phyloP scores from a whole-genome alignment of 1,284 basidiomycete species.

The Ganoderma sp. region DNA sequence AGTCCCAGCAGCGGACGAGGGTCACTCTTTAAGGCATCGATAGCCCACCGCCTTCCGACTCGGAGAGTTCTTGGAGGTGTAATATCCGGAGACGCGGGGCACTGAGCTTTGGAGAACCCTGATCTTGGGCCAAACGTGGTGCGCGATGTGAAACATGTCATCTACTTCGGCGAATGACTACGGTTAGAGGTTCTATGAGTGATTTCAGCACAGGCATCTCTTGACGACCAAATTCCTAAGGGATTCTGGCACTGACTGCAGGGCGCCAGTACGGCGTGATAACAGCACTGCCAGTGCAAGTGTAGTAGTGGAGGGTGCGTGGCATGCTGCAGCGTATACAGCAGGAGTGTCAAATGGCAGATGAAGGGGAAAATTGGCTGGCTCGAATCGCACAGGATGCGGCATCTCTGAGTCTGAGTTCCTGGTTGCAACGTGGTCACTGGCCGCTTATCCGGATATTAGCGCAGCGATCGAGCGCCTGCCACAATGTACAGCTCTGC shows the following conservation, averaged over 20 bases:
- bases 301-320: background rate
- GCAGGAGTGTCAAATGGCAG: background rate
- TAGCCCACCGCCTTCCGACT: background rate
- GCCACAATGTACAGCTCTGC: no score
- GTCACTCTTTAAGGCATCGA: background rate
- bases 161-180: background rate
- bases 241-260: background rate
- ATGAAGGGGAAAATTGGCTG: background rate
- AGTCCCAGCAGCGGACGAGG: background rate
- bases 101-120: background rate
- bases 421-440: background rate
- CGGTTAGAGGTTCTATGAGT: background rate
- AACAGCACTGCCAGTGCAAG: background rate
- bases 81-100: slow-evolving; percentile 6
- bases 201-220: background rate
- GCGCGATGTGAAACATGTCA: background rate
- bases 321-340: background rate
- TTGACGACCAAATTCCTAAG: background rate
- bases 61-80: background rate
- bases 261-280: background rate
- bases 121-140: background rate
- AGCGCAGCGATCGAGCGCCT: no score
- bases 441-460: background rate
- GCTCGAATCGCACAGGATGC: background rate
- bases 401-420: background rate